Percentiles rank a stretch among this genome's conserved stretches.
phyloP scores from a whole-genome alignment of 2,329 filamentous ascomycete species.

The Stemphylium lycopersici region DNA sequence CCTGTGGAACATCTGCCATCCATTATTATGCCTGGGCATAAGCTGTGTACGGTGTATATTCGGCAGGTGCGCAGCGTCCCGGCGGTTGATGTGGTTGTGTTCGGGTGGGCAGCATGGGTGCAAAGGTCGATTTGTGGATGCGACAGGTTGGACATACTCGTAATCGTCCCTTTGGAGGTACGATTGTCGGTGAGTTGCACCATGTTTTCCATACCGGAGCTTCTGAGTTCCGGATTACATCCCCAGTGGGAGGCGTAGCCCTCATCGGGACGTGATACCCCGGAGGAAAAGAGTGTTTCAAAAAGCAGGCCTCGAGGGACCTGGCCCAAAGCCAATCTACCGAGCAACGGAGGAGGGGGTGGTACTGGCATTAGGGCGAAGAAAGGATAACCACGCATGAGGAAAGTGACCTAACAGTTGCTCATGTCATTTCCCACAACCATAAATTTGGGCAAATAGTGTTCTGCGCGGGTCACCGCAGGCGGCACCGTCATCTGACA shows the following conservation, averaged over 20 bases:
- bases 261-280: background rate
- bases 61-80: background rate
- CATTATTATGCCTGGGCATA: background rate
- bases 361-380: background rate
- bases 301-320: background rate
- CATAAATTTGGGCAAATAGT: background rate
- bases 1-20: background rate
- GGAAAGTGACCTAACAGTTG: background rate
- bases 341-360: background rate
- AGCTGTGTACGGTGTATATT: slow-evolving; percentile 5
- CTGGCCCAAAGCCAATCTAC: slow-evolving; percentile 1
- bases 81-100: background rate
- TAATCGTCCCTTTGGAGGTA: slow-evolving; percentile 1
- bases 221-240: background rate
- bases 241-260: background rate
- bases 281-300: background rate
- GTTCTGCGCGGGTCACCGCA: background rate
- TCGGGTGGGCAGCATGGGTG: background rate
- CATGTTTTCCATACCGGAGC: background rate
- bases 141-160: background rate
- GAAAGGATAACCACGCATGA: background rate
- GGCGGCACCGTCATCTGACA: slow-evolving; percentile 2
- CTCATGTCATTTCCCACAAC: background rate
- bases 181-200: slow-evolving; percentile 5
- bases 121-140: too few species aligned